Base-by-base conservation (phyloP, 116 monocot genomes). In the Iris pallida region DNA sequence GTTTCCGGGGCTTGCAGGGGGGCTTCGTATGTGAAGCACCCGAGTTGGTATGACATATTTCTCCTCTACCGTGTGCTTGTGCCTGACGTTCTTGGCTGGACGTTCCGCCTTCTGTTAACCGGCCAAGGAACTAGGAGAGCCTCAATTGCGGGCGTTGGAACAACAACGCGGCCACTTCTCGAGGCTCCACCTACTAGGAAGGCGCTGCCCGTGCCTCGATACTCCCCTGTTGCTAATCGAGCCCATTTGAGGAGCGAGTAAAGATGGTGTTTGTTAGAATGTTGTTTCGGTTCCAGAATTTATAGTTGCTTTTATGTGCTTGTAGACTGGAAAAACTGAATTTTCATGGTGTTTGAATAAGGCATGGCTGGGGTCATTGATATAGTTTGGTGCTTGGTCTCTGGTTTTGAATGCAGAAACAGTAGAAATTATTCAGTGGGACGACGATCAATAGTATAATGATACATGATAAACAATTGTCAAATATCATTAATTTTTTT, bases 11-110 rank as follows among this genome's bases (percentile, higher is more conserved):
- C 87, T 0, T 90, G 87, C 71, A 74, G 81, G 12, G 93, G 93
- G 12, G 84, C 87, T 8, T 57, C 78, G 1, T 78, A 89, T 18
- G 85, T 82, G n/a, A 86, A 82, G 66, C 70, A 78, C 65, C 81
- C 86, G 0, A 79, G 73, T 61, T 93, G 89, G 89, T 78, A 74
- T 16, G 89, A 84, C 55, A 63, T 75, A 16, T 85, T 93, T 54
- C 78, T 84, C 15, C 44, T 90, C 4, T 85, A 84, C 72, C 80
- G 82, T 7, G 87, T 79, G 0, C 68, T 93, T 55, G 75, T 68
- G 0, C 90, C 90, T 0, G 93, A 93, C 15, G 82, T 87, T 6
- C 78, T 93, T 16, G 65, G 62, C 6, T 87, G 90, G 90, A 85
- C 90, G 4, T 82, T 90, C 66, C 82, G 79, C 13, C 55, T 85